Evolutionary conservation across 192 early-diverging fungal species (phyloP).

Genomic region (Coemansia sp.): DNA sequence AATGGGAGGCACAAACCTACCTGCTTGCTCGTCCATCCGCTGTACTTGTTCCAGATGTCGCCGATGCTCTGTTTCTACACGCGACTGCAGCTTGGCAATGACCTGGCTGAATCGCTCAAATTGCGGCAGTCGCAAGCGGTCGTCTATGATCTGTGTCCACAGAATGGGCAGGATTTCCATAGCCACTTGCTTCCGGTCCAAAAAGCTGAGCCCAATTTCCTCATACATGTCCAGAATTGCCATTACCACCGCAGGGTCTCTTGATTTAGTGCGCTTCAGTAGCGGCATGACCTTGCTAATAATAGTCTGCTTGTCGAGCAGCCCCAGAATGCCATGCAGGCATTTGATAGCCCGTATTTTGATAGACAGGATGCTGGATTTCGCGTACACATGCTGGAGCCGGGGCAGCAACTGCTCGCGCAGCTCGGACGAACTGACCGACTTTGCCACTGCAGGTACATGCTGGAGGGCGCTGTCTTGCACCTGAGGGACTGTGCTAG

Average conservation of each 20-base stretch:
- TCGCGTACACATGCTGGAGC: conserved; percentile 67
- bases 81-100: conserved; percentile 55
- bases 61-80: conserved; percentile 61
- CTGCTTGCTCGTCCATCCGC: conserved; percentile 36
- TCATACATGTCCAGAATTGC: conserved; percentile 78
- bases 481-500: conserved; percentile 53
- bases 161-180: conserved; percentile 73
- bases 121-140: conserved; percentile 66
- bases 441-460: conserved; percentile 56
- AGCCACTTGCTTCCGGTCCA: conserved; percentile 74
- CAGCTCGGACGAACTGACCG: conserved; percentile 62
- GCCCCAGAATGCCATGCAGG: conserved; percentile 65
- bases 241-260: conserved; percentile 75
- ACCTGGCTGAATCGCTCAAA: conserved; percentile 66
- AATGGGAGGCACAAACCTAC: neutral
- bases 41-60: conserved; percentile 61
- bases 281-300: conserved; percentile 76
- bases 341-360: conserved; percentile 70
- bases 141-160: conserved; percentile 73
- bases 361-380: conserved; percentile 64
- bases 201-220: conserved; percentile 61
- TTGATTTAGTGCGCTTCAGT: conserved; percentile 69
- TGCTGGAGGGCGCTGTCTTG: conserved; percentile 68
- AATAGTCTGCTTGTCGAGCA: conserved; percentile 67
- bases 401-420: conserved; percentile 68